Evolutionary conservation across 1,284 basidiomycete genomes (phyloP), one percentile per base, ranked within the genome.

Genomic region (Malassezia dermatis): DNA sequence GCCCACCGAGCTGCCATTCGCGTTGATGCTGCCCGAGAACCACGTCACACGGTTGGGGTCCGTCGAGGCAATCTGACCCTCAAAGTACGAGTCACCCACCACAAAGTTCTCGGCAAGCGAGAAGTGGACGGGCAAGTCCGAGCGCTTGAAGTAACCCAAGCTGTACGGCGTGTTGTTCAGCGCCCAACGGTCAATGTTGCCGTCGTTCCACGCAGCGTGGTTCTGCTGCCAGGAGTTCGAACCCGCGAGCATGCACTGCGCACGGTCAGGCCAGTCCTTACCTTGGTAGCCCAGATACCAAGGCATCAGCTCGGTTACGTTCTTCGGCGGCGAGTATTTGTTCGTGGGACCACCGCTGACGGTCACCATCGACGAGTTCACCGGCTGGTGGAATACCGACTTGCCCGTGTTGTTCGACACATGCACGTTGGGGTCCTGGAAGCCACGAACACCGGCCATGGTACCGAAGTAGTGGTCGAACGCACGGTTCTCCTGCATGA

Each of bases 401-500:
- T 55, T 63, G 42, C 48, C 54, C 6, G 65, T 63, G 49, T 67
- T 58, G n/a, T 51, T 46, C 31, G 56, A 57, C 34, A 67, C 57
- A 21, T 56, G 58, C 8, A 65, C 62, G 53, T 69, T 69, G 27
- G 66, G 66, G 42, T 69, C 66, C 24, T 48, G 51, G 56, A 69
- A 69, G 34, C 66, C 66, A 52, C 66, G 59, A 21, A 66, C 56
- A 47, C 66, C 66, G 5, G 57, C 57, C 49, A 66, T 59, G 17
- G 66, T 61, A 3, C 61, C 61, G 48, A 67, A 69, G 52, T 69
- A 69, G 56, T 68, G 66, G 46, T 69, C 66, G 30, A 67, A 69
- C 17, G 66, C 65, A n/a, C 66, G 48, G 59, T 69, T 67, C 46
- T 69, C 66, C 46, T 69, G 66, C 66, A 69, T 69, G 48, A 61